Evolutionary conservation across 495 filamentous ascomycete genomes (phyloP).

Genomic region (Lasiosphaeria miniovina): DNA sequence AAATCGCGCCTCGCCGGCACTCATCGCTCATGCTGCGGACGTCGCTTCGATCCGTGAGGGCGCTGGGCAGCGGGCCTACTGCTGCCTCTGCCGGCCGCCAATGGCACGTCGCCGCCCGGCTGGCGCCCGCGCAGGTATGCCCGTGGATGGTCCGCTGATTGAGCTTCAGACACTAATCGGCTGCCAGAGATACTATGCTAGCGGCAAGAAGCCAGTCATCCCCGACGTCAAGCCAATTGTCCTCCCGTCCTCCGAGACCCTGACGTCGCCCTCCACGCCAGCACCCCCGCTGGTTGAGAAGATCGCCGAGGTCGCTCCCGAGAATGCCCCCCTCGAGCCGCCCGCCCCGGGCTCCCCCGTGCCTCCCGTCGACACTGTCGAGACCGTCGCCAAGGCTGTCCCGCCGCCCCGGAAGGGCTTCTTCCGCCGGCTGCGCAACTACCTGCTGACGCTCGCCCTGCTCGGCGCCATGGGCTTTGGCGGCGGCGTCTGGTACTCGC

Average conservation of each 20-base stretch:
- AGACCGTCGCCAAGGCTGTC: slow-evolving; percentile 43
- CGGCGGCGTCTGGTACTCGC: slow-evolving; percentile 84
- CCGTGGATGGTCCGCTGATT: slow-evolving; percentile 13
- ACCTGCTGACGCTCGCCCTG: slow-evolving; percentile 67
- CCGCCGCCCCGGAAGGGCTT: slow-evolving; percentile 61
- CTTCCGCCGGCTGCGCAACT: slow-evolving; percentile 63
- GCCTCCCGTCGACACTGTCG: slow-evolving; percentile 35
- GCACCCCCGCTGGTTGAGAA: slow-evolving; percentile 43
- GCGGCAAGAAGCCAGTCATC: slow-evolving; percentile 50
- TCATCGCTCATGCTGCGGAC: slow-evolving; percentile 66
- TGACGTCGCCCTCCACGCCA: slow-evolving; percentile 47
- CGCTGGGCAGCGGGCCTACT: slow-evolving; percentile 48
- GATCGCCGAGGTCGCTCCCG: slow-evolving; percentile 51
- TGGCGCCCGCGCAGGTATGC: slow-evolving; percentile 32
- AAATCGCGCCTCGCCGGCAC: slow-evolving; percentile 43
- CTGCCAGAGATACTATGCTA: slow-evolving; percentile 56
- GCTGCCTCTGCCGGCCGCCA: slow-evolving; percentile 47
- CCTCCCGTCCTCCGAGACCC: slow-evolving; percentile 57
- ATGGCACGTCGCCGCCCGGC: slow-evolving; percentile 50
- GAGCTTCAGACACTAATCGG: slow-evolving; percentile 1
- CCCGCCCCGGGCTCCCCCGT: slow-evolving; percentile 29
- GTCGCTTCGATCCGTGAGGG: slow-evolving; percentile 59
- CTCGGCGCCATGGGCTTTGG: slow-evolving; percentile 75
- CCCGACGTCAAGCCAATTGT: slow-evolving; percentile 47
- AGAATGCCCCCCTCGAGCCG: slow-evolving; percentile 59